Base-by-base conservation (phyloP, 2,329 filamentous ascomycete species). In the Cordyceps farinosa region DNA sequence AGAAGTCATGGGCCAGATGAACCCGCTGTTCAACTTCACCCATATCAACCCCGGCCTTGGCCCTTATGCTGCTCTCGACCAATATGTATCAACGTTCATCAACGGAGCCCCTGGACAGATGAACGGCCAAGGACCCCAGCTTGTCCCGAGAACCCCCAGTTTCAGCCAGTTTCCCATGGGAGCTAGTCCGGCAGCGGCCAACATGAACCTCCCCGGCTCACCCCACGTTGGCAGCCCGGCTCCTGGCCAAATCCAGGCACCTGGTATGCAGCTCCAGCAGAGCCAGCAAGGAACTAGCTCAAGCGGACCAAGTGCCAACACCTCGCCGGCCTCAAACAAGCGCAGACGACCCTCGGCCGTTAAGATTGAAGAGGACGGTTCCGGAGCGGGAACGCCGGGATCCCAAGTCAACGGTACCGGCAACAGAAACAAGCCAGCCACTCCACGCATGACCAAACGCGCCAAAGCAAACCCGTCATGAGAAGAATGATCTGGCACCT, bases 201-300 rank as follows among this genome's bases (percentile, higher is more conserved):
- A 88, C 67, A 81, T 87, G 66, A 81, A 84, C 69, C 79, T 88
- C 5, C 85, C 86, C 34, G 86, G 84, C 17, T 88, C 86, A 15
- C 86, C 86, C 57, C 85, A 86, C 61, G 69, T 80, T 62, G 82
- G 60, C 34, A 88, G 85, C 71, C 87, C 87, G 9, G 85, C 84
- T 22, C 82, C 83, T 15, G 85, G 83, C 17, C 79, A 83, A 59
- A 87, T 88, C 81, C 84, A 87, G 72, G 84, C 86, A 58, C 86
- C 86, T 29, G 80, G 80, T 66, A 89, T 89, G 87, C 84, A 87
- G 72, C 77, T 86, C 65, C 86, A 89, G 71, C 84, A 85, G 66
- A 89, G 86, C 71, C 87, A 89, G 72, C 87, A 89, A 71, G 87
- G 87, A 45, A 87, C 86, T 38, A 85, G 78, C 72, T 88, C 86